Evolutionary conservation across 345 rosid species (phyloP).

Genomic region (Salix arbutifolia): DNA sequence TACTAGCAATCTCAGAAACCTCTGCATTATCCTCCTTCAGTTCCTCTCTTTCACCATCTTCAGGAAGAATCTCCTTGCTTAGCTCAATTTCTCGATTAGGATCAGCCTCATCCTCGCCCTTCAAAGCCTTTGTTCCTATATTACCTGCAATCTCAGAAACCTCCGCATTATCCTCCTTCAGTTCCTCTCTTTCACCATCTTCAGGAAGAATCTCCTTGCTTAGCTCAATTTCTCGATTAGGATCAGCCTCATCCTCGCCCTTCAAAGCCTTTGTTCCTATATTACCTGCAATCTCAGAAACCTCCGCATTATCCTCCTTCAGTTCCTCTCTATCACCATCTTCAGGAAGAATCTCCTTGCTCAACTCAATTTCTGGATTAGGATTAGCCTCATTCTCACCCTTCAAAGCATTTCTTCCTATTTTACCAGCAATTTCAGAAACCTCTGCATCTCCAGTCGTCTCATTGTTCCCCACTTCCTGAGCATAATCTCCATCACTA

Average conservation of each 20-base stretch:
- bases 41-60: slow-evolving; percentile 9
- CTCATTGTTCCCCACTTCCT: slow-evolving; percentile 10
- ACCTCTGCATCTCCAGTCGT: slow-evolving; percentile 24
- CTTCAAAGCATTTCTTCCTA: slow-evolving; percentile 7
- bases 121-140: slow-evolving; percentile 10
- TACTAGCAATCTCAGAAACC: slow-evolving; percentile 17
- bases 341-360: slow-evolving; percentile 15
- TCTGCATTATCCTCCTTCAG: slow-evolving; percentile 20
- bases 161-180: slow-evolving; percentile 22
- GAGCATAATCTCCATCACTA: slow-evolving; percentile 38
- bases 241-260: slow-evolving; percentile 16
- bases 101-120: slow-evolving; percentile 17
- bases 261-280: slow-evolving; percentile 11
- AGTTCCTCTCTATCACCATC: slow-evolving; percentile 10
- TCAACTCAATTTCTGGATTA: slow-evolving; percentile 5
- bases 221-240: not conserved
- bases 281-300: slow-evolving; percentile 10
- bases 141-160: slow-evolving; percentile 15
- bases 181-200: slow-evolving; percentile 9
- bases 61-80: slow-evolving; percentile 12
- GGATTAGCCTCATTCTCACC: slow-evolving; percentile 15
- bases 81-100: slow-evolving; percentile 6
- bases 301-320: slow-evolving; percentile 23
- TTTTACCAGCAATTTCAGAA: slow-evolving; percentile 13
- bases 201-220: slow-evolving; percentile 17